Conservation (phyloP, 257 asterid species). For the Solanum virginianum region DNA sequence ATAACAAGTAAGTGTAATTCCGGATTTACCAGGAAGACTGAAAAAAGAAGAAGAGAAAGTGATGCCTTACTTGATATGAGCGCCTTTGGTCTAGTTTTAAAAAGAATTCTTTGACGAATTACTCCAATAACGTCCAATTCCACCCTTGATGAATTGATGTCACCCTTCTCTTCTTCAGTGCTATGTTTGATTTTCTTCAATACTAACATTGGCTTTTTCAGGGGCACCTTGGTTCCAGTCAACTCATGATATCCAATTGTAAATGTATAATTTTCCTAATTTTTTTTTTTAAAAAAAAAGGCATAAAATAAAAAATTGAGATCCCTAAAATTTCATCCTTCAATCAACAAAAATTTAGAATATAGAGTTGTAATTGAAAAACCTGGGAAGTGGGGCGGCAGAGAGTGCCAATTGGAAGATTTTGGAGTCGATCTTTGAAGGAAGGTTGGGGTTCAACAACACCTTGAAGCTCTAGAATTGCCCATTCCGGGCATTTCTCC, state of each 20-base stretch:
- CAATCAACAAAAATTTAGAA: not conserved
- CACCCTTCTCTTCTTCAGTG: conserved; percentile 17
- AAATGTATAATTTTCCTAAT: conserved; percentile 66
- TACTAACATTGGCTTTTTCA: conserved; percentile 84
- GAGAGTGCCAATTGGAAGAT: conserved; percentile 72
- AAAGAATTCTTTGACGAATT: conserved; percentile 63
- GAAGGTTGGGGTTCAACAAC: conserved; percentile 68
- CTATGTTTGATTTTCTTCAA: conserved; percentile 54
- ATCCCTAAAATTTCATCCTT: not conserved
- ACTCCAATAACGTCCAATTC: conserved; percentile 70
- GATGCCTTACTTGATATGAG: conserved; percentile 58
- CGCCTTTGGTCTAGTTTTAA: conserved; percentile 93
- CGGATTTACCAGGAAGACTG: not conserved
- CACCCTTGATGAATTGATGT: conserved; percentile 18
- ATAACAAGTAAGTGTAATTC: not conserved
- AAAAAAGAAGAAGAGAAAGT: not conserved
- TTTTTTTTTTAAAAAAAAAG: conserved; percentile 33
- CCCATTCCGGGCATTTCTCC: conserved; percentile 84
- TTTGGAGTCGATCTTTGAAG: conserved; percentile 40
- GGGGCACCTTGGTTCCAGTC: conserved; percentile 53
- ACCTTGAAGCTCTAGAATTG: conserved; percentile 83
- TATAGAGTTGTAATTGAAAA: not conserved
- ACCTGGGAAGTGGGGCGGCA: conserved; percentile 91
- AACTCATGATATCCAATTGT: conserved; percentile 90
- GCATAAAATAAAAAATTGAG: not conserved